These are phyloP conservation scores for Starmerella bombi DNA, from an alignment of 805 yeast species.

Conservation along the genomic window DNA sequence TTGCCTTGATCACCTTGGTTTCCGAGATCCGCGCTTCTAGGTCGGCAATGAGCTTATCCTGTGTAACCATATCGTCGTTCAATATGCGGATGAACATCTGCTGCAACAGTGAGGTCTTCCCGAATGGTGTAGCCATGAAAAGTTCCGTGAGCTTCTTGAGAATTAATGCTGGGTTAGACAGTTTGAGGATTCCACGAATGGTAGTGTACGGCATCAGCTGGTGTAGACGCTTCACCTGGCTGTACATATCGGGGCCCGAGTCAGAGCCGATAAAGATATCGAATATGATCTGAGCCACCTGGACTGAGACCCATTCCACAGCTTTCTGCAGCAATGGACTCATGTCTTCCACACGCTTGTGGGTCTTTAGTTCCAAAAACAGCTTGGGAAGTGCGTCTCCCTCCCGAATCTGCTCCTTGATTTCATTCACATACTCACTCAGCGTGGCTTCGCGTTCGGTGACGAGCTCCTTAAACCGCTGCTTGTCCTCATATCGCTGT, in stretches of 20 bases:
- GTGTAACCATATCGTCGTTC: conserved; percentile 59
- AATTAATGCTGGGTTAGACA: conserved; percentile 78
- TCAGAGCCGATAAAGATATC: conserved; percentile 72
- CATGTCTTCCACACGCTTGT: conserved; percentile 40
- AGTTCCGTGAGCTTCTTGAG: conserved; percentile 69
- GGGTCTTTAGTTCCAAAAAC: conserved; percentile 51
- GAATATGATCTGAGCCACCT: conserved; percentile 72
- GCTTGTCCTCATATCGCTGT: conserved; percentile 47
- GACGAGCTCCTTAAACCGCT: conserved; percentile 60
- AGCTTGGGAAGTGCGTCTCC: conserved; percentile 46
- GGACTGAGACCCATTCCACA: conserved; percentile 70
- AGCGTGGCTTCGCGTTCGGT: conserved; percentile 42
- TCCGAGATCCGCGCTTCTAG: conserved; percentile 32
- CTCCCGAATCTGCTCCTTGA: conserved; percentile 42
- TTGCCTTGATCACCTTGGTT: conserved; percentile 13
- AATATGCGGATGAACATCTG: conserved; percentile 58
- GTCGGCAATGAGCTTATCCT: conserved; percentile 39
- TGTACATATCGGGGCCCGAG: conserved; percentile 59
- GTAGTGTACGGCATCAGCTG: conserved; percentile 65
- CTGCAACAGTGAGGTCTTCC: conserved; percentile 56
- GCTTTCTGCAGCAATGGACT: conserved; percentile 57
- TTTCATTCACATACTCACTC: conserved; percentile 43
- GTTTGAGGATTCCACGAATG: conserved; percentile 60
- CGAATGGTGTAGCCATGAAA: conserved; percentile 67
- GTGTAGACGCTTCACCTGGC: conserved; percentile 60